A percentile compares a stretch with the other conserved stretches of the same genome.
Evolutionary conservation across 306 rosid species (phyloP).

Genomic region (Aeschynomene evenia): DNA sequence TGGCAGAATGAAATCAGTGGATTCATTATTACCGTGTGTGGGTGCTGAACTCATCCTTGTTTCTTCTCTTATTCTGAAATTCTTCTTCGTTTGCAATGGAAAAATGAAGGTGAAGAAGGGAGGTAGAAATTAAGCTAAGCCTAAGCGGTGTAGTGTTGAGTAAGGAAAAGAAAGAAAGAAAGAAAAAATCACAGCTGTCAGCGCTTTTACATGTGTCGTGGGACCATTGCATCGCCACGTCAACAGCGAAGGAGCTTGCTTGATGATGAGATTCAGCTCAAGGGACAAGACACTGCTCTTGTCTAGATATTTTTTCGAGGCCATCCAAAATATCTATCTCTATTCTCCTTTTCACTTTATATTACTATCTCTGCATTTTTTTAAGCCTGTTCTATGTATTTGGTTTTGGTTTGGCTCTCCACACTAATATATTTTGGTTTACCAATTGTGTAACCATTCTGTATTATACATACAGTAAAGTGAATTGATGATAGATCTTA

Average conservation of each 20-base stretch:
- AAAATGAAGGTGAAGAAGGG: neutral
- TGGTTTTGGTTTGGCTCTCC: too few species aligned
- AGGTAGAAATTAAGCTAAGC: too few species aligned
- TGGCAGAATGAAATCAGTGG: neutral
- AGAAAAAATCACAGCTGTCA: conserved; percentile 41
- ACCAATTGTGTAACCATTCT: too few species aligned
- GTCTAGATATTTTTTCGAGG: conserved; percentile 48
- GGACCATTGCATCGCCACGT: conserved; percentile 55
- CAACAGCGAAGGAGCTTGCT: conserved; percentile 7
- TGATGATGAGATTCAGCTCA: neutral
- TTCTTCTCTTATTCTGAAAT: conserved; percentile 16
- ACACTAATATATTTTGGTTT: too few species aligned
- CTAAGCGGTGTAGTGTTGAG: conserved; percentile 25
- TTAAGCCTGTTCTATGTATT: too few species aligned
- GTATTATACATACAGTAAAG: too few species aligned
- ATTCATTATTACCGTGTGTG: neutral
- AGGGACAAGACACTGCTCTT: neutral
- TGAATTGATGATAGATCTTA: too few species aligned
- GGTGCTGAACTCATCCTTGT: conserved; percentile 24
- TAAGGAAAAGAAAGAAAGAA: conserved; percentile 12
- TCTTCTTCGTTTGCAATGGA: conserved; percentile 1
- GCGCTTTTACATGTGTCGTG: conserved; percentile 60
- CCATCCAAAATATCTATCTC: conserved; percentile 53
- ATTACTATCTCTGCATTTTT: too few species aligned
- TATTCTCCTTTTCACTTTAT: neutral